Base-by-base conservation (phyloP, 768 basidiomycete genomes). In the Tulasnella sp. region DNA sequence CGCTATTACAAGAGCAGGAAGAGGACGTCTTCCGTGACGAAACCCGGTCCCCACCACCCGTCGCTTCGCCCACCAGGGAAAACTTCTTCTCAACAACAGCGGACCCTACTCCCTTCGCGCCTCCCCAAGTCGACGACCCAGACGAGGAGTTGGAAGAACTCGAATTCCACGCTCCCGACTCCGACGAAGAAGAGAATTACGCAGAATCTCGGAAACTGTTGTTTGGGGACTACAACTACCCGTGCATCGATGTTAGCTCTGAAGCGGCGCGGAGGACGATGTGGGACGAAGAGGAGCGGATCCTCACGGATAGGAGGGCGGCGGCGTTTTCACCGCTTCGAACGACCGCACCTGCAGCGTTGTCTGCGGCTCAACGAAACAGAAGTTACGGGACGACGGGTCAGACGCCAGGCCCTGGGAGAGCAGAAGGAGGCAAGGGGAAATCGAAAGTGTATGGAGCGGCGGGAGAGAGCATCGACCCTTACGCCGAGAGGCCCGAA, bases 211-310 rank as follows among this genome's bases (percentile, higher is more conserved):
- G 89, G 81, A 86, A 88, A 79, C 92, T 94, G 77, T 86, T 96
- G 34, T 98, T 95, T 79, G 94, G 94, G 5, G 93, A 96, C 83
- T 94, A 95, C 81, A 88, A 93, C 80, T 97, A 96, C 81, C 96
- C 95, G 0, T 89, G 89, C 75, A 90, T 96, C 77, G 96, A 97
- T 80, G 91, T 93, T 69, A 95, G 92, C 83, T 89, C 91, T 34
- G 93, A 96, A 83, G 80, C 82, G 22, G 93, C 91, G 25, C 84
- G 89, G 77, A 83, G 83, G 39, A 82, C 84, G 67, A 91, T 93
- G 82, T 92, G 93, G 89, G 88, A 90, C 76, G 93, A 94, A 80
- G 95, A 97, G 82, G 93, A 96, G 81, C 87, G 92, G 52, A 90
- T 96, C 42, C 81, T 96, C 79, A 84, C 89, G 67, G 89, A 93